A percentile compares a stretch with the other conserved stretches of the same genome.
These are phyloP conservation scores for Venturia pyrina DNA, from an alignment of 2,329 filamentous ascomycete species.

Conservation along the genomic window DNA sequence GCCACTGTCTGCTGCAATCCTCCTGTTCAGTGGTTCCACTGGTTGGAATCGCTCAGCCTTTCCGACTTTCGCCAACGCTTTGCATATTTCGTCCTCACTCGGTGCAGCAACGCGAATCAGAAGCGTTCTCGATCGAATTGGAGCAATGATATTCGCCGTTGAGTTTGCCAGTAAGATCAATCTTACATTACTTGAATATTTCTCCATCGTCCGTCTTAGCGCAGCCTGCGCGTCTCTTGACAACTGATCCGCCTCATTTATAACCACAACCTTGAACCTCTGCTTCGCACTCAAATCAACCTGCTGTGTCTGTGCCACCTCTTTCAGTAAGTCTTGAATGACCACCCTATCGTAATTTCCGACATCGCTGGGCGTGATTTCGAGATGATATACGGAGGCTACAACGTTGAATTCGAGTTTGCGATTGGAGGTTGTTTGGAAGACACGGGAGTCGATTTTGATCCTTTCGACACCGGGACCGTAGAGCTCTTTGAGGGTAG, in stretches of 20 bases:
- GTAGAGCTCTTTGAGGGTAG: constrained; percentile 89
- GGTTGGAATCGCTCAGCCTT: constrained; percentile 78
- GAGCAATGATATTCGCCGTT: constrained; percentile 98
- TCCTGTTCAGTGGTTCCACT: constrained; percentile 63
- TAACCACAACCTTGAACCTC: constrained; percentile 95
- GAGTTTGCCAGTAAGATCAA: constrained; percentile 90
- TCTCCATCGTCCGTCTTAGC: constrained; percentile 93
- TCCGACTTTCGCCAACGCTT: constrained; percentile 58
- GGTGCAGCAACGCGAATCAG: constrained; percentile 88
- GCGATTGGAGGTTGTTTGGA: constrained; percentile 89
- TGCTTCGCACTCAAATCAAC: constrained; percentile 89
- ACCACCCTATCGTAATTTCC: constrained; percentile 95
- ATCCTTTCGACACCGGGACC: constrained; percentile 98
- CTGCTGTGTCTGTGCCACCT: constrained; percentile 97
- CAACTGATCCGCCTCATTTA: constrained; percentile 95
- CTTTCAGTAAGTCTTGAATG: constrained; percentile 88
- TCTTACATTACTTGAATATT: constrained; percentile 90
- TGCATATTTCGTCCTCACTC: constrained; percentile 72
- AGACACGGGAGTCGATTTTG: constrained; percentile 95
- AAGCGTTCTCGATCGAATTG: constrained; percentile 84
- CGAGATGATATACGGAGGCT: constrained; percentile 90
- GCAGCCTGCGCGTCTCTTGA: constrained; percentile 93
- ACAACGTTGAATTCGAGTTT: constrained; percentile 99
- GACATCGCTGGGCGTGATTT: constrained; percentile 95
- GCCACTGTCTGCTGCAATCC: constrained; percentile 83